A percentile compares a stretch with the other conserved stretches of the same genome.
These are phyloP conservation scores for Oryza punctata DNA, from an alignment of 176 grass and related monocot genomes.

Conservation along the genomic window DNA sequence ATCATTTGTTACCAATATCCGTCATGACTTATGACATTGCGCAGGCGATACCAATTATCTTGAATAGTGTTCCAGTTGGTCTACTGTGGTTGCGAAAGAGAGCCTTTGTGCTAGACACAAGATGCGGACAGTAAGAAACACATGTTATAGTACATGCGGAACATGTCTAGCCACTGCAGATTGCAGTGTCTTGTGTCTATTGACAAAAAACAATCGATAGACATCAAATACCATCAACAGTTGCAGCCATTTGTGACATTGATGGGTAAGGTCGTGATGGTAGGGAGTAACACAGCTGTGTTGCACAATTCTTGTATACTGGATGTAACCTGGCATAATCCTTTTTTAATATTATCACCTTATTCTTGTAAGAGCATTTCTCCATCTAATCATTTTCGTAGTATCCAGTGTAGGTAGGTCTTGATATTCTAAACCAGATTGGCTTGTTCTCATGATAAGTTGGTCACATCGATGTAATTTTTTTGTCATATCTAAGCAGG, in stretches of 20 bases:
- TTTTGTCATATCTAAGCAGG: too few relatives aligned
- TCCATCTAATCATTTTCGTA: neutral
- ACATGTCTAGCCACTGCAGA: too few relatives aligned
- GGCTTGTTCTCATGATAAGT: neutral
- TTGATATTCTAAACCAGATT: neutral
- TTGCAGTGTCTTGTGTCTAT: too few relatives aligned
- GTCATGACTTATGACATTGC: too few relatives aligned
- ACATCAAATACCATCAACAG: too few relatives aligned
- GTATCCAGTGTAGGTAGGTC: neutral
- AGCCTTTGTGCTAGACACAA: too few relatives aligned
- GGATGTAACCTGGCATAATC: neutral
- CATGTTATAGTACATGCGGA: too few relatives aligned
- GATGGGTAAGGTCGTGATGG: neutral
- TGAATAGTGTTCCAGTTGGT: too few relatives aligned
- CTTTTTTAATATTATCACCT: neutral
- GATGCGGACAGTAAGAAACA: too few relatives aligned
- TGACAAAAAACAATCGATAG: too few relatives aligned
- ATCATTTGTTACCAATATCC: neutral
- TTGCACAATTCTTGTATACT: neutral
- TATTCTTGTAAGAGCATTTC: neutral
- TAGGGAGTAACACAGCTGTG: neutral
- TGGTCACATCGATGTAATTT: neutral
- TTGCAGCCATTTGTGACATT: neutral
- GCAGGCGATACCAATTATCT: too few relatives aligned
- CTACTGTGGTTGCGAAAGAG: too few relatives aligned